Evolutionary conservation across 2,329 filamentous ascomycete species (phyloP).

Genomic region (Calonectria pteridis): DNA sequence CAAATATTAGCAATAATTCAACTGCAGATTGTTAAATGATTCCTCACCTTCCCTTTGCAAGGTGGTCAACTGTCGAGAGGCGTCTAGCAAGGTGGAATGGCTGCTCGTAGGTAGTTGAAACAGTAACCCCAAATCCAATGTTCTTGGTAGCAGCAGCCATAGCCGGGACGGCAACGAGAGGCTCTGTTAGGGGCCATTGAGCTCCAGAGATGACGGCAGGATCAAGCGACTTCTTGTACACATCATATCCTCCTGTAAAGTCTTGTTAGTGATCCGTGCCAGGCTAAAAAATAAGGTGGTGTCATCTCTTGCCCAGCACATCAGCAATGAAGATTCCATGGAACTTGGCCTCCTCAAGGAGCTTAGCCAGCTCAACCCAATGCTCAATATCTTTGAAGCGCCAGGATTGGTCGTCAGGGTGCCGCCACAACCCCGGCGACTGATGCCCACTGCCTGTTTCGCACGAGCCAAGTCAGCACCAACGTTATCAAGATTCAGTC

Average conservation of each 20-base stretch:
- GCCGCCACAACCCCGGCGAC: slow-evolving; percentile 65
- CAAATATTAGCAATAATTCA: neutral
- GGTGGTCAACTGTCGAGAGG: slow-evolving; percentile 75
- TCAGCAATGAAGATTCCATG: slow-evolving; percentile 77
- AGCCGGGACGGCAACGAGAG: slow-evolving; percentile 72
- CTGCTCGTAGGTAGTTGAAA: slow-evolving; percentile 78
- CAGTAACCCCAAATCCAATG: slow-evolving; percentile 78
- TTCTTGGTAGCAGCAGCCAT: slow-evolving; percentile 78
- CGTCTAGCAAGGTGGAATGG: slow-evolving; percentile 77
- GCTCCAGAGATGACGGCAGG: slow-evolving; percentile 73
- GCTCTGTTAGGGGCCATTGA: slow-evolving; percentile 80
- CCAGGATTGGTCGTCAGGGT: slow-evolving; percentile 73
- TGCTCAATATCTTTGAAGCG: slow-evolving; percentile 71
- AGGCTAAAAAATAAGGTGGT: accelerated
- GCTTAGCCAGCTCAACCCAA: slow-evolving; percentile 71
- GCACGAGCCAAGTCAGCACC: slow-evolving; percentile 25
- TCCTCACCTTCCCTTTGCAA: slow-evolving; percentile 69
- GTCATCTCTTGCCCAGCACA: slow-evolving; percentile 61
- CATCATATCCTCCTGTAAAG: slow-evolving; percentile 72
- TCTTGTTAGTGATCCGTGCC: neutral
- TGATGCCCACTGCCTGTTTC: slow-evolving; percentile 57
- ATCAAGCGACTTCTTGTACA: slow-evolving; percentile 72
- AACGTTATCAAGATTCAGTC: neutral
- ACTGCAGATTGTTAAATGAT: accelerated
- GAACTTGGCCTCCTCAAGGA: slow-evolving; percentile 72